Percentiles rank a stretch among this genome's conserved stretches.
These are phyloP conservation scores for Calonectria naviculata DNA, from an alignment of 2,329 filamentous ascomycete genomes.

Conservation along the genomic window DNA sequence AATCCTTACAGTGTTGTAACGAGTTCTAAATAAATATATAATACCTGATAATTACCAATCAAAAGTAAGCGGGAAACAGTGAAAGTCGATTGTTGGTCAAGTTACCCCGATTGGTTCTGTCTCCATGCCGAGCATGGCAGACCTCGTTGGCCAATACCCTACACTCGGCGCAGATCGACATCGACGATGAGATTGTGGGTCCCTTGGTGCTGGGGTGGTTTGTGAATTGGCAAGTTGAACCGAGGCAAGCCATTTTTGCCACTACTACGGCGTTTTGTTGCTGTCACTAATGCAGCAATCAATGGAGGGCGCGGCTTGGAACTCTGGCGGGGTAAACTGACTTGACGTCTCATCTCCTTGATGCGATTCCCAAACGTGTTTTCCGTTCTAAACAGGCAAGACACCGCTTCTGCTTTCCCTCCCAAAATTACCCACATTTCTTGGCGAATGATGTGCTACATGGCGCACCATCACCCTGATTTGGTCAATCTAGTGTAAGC, in stretches of 20 bases:
- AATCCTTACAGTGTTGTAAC: too few relatives aligned
- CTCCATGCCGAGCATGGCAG: background rate
- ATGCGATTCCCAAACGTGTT: too few relatives aligned
- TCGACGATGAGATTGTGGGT: too few relatives aligned
- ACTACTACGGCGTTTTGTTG: background rate
- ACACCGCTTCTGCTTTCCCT: background rate
- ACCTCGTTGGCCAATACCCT: background rate
- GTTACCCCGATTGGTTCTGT: background rate
- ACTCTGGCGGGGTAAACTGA: too few relatives aligned
- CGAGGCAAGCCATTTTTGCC: background rate
- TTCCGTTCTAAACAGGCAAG: background rate
- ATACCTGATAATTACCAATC: too few relatives aligned
- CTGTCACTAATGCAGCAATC: background rate
- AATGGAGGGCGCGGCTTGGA: too few relatives aligned
- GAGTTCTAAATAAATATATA: too few relatives aligned
- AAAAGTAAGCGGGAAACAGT: too few relatives aligned
- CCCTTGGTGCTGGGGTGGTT: background rate
- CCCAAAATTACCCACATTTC: background rate
- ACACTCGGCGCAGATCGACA: background rate
- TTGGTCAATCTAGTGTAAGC: background rate
- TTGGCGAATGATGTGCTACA: background rate
- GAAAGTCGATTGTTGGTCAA: too few relatives aligned
- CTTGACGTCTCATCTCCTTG: too few relatives aligned
- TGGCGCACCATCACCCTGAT: background rate
- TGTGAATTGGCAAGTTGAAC: background rate